Base-by-base conservation (phyloP, 169 alveolate species). In the Plasmodium ovale region DNA sequence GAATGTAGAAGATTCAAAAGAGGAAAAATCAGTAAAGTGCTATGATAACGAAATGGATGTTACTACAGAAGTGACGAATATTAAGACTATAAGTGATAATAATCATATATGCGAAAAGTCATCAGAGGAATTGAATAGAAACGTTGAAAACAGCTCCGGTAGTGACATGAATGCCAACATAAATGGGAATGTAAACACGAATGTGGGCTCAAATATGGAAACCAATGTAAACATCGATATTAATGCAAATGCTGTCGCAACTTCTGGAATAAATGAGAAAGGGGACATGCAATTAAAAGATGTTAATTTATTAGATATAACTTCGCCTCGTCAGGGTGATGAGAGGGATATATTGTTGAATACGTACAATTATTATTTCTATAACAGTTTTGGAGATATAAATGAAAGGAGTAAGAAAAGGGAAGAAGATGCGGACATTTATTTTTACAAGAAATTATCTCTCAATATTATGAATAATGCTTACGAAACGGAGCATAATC, bases 341-440 rank as follows among this genome's bases (percentile, higher is more conserved):
- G 37, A 71, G 10, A 68, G 54, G 33, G 65, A 68, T 5, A 82
- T 82, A 12, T 69, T 82, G 31, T 56, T 82, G 54, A 82, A 82
- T 71, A 82, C 90, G 25, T 82, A 49, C 47, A 82, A 68, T 44
- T 59, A 82, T 71, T 53, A 65, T 58, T 82, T 82, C 42, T 35
- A 42, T 47, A 82, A 82, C 56, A 68, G 39, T 69, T 68, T 49
- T 19, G 70, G 70, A 21, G 70, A 82, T 59, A 42, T 82, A 67
- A 42, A 54, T 54, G 72, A 82, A 59, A 10, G 51, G 14, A 59
- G 25, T 14, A 37, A 65, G 31, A 82, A 82, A 44, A 68, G 74
- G 23, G 72, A 68, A 53, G 60, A 39, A 42, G 70, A 51, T 49
- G 54, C 35, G 51, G 14, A 33, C 44, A 58, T 16, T 39, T 39